Percentiles rank a stretch among this genome's conserved stretches.
phyloP scores from a whole-genome alignment of 106 monocot species.

The Phalaenopsis aphrodite region DNA sequence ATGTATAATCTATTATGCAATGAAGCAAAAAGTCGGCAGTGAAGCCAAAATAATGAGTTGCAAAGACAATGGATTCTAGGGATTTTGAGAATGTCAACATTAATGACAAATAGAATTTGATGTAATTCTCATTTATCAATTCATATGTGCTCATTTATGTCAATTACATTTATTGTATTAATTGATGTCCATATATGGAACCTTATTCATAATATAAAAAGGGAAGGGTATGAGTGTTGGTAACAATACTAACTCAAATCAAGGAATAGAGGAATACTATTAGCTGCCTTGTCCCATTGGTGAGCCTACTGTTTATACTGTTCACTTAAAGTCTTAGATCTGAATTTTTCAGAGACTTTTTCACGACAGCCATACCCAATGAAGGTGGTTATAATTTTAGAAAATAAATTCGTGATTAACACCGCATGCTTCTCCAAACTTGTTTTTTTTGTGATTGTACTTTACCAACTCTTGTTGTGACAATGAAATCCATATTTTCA shows the following conservation, averaged over 20 bases:
- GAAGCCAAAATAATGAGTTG: background rate
- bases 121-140: background rate
- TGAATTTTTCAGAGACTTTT: background rate
- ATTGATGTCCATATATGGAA: background rate
- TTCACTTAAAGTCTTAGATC: background rate
- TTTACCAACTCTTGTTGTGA: background rate
- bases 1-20: background rate
- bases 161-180: background rate
- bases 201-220: background rate
- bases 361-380: background rate
- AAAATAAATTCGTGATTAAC: background rate
- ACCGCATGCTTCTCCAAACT: background rate
- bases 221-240: background rate
- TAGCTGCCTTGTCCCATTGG: background rate
- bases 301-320: background rate
- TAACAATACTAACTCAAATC: background rate
- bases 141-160: background rate
- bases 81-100: background rate
- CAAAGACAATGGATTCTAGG: background rate
- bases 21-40: background rate
- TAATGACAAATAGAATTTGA: background rate
- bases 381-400: background rate
- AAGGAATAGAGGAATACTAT: background rate
- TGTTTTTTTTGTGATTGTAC: background rate
- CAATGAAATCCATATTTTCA: background rate